Conservation (phyloP, 2,329 filamentous ascomycete genomes). For the Exophiala viscosa region DNA sequence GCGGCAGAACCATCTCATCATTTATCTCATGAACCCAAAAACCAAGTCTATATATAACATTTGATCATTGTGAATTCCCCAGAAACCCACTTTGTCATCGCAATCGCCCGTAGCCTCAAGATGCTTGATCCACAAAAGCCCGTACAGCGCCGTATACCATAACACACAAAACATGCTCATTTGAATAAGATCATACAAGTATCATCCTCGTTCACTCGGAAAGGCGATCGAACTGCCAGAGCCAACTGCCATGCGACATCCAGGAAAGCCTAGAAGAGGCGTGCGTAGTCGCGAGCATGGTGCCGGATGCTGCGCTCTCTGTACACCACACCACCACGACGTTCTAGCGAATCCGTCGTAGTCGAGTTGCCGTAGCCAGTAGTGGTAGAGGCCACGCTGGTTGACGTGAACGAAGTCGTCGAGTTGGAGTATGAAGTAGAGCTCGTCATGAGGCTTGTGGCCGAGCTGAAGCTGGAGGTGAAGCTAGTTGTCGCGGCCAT, state of each 20-base stretch:
- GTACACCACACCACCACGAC: too few relatives aligned
- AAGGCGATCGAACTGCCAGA: not conserved
- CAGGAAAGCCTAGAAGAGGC: too few relatives aligned
- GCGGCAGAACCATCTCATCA: not conserved
- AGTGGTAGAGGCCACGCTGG: too few relatives aligned
- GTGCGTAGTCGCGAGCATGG: too few relatives aligned
- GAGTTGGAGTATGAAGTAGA: too few relatives aligned
- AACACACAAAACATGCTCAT: not conserved
- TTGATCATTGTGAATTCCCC: not conserved
- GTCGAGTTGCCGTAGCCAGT: too few relatives aligned
- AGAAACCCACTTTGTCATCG: not conserved
- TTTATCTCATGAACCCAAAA: not conserved
- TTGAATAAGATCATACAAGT: not conserved
- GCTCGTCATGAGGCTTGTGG: too few relatives aligned
- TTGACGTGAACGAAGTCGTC: too few relatives aligned
- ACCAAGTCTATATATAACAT: not conserved
- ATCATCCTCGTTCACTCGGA: not conserved
- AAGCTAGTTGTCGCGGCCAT: slow-evolving; percentile 8
- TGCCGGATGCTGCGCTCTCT: too few relatives aligned
- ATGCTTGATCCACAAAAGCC: slow-evolving; percentile 2
- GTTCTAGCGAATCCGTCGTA: too few relatives aligned
- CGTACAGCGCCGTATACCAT: not conserved
- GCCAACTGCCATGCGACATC: not conserved
- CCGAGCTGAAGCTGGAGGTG: not conserved
- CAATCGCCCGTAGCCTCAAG: slow-evolving; percentile 1